Evolutionary conservation across 352 stramenopile genomes (phyloP).

Genomic region (Phytophthora podocarpi): DNA sequence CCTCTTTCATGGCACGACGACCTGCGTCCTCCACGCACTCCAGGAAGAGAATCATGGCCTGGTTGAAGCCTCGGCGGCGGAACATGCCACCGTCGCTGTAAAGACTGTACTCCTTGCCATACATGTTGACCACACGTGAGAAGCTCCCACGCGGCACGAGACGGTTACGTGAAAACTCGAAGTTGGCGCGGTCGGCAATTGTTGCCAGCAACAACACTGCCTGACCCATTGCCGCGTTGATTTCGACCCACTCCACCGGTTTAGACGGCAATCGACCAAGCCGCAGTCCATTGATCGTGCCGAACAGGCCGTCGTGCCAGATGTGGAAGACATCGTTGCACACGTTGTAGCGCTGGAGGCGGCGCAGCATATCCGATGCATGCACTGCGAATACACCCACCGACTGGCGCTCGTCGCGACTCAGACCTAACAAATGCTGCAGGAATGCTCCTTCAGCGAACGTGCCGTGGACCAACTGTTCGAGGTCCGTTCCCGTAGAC

Average conservation of each 20-base stretch:
- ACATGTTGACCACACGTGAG: conserved; percentile 85
- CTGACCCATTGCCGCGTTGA: conserved; percentile 89
- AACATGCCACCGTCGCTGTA: conserved; percentile 89
- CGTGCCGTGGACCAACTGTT: conserved; percentile 71
- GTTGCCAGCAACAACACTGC: conserved; percentile 84
- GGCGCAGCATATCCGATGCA: conserved; percentile 79
- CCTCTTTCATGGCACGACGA: conserved; percentile 85
- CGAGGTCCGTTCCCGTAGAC: conserved; percentile 72
- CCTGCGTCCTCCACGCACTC: conserved; percentile 90
- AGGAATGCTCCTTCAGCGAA: conserved; percentile 79
- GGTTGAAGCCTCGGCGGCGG: conserved; percentile 89
- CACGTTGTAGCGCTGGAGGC: conserved; percentile 86
- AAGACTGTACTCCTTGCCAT: conserved; percentile 84
- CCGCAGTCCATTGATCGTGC: conserved; percentile 89
- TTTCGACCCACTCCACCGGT: conserved; percentile 90
- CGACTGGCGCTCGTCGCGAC: conserved; percentile 75
- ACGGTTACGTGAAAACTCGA: conserved; percentile 85
- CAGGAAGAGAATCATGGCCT: conserved; percentile 90
- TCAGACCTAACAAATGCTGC: conserved; percentile 75
- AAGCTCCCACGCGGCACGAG: conserved; percentile 86
- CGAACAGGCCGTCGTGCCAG: conserved; percentile 90
- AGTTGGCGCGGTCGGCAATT: conserved; percentile 80
- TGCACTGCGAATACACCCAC: conserved; percentile 80
- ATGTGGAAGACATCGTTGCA: conserved; percentile 93
- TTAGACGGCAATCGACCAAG: conserved; percentile 82